Evolutionary conservation across 352 stramenopile genomes (phyloP).

Genomic region (Globisporangium nodosum): DNA sequence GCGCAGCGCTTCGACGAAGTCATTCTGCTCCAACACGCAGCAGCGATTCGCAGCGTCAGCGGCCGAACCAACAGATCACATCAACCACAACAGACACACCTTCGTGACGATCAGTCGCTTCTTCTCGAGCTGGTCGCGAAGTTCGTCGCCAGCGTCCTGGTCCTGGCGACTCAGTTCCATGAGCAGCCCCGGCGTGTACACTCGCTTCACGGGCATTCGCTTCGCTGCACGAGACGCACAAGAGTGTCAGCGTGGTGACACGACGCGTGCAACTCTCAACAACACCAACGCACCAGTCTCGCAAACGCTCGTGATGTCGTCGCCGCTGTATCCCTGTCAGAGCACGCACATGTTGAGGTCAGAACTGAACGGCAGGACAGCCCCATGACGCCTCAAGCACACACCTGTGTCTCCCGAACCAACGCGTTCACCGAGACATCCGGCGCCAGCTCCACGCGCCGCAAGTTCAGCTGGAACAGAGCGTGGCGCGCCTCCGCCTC

Average conservation of each 20-base stretch:
- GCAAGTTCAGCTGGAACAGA: conserved; percentile 32
- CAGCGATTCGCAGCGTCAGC: not conserved
- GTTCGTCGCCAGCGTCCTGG: conserved; percentile 29
- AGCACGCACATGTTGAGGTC: not conserved
- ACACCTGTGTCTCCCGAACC: conserved; percentile 47
- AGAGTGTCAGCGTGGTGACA: not conserved
- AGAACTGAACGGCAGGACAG: not conserved
- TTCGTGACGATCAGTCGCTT: conserved; percentile 61
- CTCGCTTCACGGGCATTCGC: conserved; percentile 16
- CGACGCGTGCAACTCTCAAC: too few relatives aligned
- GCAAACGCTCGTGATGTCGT: conserved; percentile 67
- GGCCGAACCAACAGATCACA: not conserved
- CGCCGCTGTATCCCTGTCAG: conserved; percentile 70
- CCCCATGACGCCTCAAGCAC: not conserved
- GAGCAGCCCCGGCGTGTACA: conserved; percentile 14
- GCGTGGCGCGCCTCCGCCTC: conserved; percentile 15
- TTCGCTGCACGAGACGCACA: conserved; percentile 7
- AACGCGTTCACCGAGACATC: conserved; percentile 60
- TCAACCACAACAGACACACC: conserved; percentile 13
- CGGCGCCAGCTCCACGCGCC: conserved; percentile 24
- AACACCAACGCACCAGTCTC: conserved; percentile 30
- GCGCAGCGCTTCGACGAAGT: conserved; percentile 28
- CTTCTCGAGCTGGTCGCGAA: conserved; percentile 36
- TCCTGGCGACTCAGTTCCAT: conserved; percentile 45
- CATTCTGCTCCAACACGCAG: conserved; percentile 4